Base-by-base conservation (phyloP, 108 stramenopile genomes). In the Seminavis robusta region DNA sequence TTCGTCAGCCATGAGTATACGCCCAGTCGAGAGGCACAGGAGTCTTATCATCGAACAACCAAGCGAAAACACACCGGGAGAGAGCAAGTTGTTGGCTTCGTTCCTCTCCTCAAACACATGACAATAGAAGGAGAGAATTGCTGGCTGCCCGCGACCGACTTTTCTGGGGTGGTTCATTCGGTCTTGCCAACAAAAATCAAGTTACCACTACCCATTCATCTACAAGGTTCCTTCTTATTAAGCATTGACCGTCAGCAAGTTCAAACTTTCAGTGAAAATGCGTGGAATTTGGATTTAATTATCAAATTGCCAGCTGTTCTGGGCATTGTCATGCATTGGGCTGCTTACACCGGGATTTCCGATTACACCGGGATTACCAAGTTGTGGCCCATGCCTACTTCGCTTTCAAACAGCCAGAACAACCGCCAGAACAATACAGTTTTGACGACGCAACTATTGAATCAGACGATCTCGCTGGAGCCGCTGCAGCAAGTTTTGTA, bases 111-210 rank as follows among this genome's bases (percentile, higher is more conserved):
- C n/a, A n/a, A n/a, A n/a, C n/a, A n/a, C n/a, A n/a, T n/a, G n/a
- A n/a, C n/a, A n/a, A n/a, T n/a, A n/a, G n/a, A n/a, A n/a, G n/a
- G n/a, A n/a, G n/a, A n/a, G n/a, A n/a, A n/a, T n/a, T n/a, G n/a
- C n/a, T n/a, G n/a, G n/a, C n/a, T n/a, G n/a, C n/a, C n/a, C n/a
- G n/a, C n/a, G n/a, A n/a, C n/a, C n/a, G n/a, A n/a, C n/a, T n/a
- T n/a, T n/a, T n/a, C 20, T 36, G 51, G 51, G 15, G n/a, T 52
- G 15, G 51, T 52, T 36, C 51, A 52, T 37, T 52, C 51, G 51
- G 51, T 52, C 0, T 37, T 52, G 31, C 51, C 51, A n/a, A 52
- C 51, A 6, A 52, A 33, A 20, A 36, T 52, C 4, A 30, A 33
- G 20, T 34, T 52, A 33, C 51, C 51, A 4, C 13, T 52, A 6